Conservation (phyloP, 257 asterid genomes). For the Haberlea rhodopensis region DNA sequence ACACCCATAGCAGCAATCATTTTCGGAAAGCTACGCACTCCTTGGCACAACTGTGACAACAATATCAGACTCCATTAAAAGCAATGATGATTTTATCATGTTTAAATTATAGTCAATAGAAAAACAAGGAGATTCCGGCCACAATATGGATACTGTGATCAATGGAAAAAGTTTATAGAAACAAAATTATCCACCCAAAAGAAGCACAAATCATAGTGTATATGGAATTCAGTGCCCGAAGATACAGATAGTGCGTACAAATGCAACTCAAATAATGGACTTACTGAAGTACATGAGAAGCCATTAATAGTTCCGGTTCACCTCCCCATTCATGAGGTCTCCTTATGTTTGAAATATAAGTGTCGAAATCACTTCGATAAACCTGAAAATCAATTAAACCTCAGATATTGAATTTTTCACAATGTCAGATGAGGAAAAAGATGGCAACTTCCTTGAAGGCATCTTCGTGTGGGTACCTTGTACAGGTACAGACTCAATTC, state of each 20-base stretch:
- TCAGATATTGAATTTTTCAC: neutral
- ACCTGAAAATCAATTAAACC: conserved; percentile 44
- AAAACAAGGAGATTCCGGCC: neutral
- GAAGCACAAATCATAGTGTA: neutral
- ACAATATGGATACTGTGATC: neutral
- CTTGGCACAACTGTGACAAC: neutral
- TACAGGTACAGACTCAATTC: neutral
- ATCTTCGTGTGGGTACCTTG: neutral
- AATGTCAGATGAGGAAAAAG: neutral
- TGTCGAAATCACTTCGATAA: conserved; percentile 90
- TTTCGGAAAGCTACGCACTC: too few relatives aligned
- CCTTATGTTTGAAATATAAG: conserved; percentile 67
- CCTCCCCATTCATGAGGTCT: conserved; percentile 97
- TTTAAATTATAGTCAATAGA: neutral
- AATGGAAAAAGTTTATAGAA: too few relatives aligned
- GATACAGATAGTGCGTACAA: neutral
- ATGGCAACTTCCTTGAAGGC: neutral
- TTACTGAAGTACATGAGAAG: conserved; percentile 91
- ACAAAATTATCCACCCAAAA: conserved; percentile 8
- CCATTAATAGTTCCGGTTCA: conserved; percentile 96
- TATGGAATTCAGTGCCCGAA: neutral
- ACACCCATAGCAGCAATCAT: neutral
- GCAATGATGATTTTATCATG: neutral
- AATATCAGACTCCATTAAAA: too few relatives aligned
- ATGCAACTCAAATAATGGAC: conserved; percentile 25